phyloP scores from a whole-genome alignment of 345 rosid genomes.

The Laguncularia racemosa region DNA sequence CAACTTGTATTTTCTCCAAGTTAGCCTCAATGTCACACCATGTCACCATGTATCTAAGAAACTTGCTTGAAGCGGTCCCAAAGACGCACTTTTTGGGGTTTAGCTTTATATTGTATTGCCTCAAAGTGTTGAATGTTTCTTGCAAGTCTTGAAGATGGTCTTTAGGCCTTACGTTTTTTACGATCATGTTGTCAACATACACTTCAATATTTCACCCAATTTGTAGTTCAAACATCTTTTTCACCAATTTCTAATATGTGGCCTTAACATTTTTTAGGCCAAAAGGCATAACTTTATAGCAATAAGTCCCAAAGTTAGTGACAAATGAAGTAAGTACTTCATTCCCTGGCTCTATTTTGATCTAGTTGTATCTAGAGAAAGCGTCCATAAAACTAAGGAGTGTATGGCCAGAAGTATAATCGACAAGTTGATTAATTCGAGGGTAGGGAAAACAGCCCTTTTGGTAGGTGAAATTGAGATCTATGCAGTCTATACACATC shows the following conservation, averaged over 20 bases:
- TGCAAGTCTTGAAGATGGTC: not conserved
- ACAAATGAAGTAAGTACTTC: not conserved
- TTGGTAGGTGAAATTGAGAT: not conserved
- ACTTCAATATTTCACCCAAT: not conserved
- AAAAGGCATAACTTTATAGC: not conserved
- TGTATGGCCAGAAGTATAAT: not conserved
- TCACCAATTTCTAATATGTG: not conserved
- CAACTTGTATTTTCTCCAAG: no score
- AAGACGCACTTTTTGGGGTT: no score
- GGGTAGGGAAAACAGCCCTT: not conserved
- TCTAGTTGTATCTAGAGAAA: not conserved
- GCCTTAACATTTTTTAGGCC: not conserved
- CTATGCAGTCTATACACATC: not conserved
- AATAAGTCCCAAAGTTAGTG: not conserved
- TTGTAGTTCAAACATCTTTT: not conserved
- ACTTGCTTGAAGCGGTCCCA: no score
- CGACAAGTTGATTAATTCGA: not conserved
- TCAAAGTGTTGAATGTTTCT: no score
- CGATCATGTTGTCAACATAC: not conserved
- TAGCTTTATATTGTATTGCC: no score
- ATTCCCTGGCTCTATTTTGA: not conserved
- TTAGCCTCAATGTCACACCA: no score
- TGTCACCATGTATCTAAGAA: no score
- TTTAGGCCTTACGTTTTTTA: not conserved
- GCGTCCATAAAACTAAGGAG: not conserved